Conservation (phyloP, 2,329 filamentous ascomycete species). For the Polytolypa hystricis region DNA sequence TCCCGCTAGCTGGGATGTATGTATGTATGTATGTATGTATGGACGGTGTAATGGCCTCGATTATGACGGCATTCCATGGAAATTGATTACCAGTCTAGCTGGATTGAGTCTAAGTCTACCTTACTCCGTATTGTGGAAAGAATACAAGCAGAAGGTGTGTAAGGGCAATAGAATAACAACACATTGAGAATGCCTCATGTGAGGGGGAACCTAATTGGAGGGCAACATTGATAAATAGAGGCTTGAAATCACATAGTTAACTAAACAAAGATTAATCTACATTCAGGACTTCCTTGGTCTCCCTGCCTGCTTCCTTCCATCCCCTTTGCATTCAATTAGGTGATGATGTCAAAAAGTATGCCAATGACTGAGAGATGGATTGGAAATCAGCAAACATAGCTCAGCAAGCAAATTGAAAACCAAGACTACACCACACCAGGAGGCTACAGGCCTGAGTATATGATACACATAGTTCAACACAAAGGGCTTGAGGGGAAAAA, state of each 20-base stretch:
- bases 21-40: too few relatives aligned
- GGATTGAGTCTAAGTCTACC: too few relatives aligned
- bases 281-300: not conserved
- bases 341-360: not conserved
- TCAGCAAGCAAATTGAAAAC: slow-evolving; percentile 1
- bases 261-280: not conserved
- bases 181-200: too few relatives aligned
- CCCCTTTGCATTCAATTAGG: not conserved
- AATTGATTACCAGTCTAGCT: too few relatives aligned
- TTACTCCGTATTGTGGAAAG: too few relatives aligned
- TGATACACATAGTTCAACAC: slow-evolving; percentile 1
- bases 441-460: slow-evolving; percentile 1
- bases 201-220: not conserved
- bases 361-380: too few relatives aligned
- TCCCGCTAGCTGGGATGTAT: too few relatives aligned
- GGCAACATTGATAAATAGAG: not conserved
- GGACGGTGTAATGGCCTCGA: too few relatives aligned
- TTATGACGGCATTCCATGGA: too few relatives aligned
- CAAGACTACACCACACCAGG: slow-evolving; percentile 2
- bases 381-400: not conserved
- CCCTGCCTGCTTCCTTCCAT: not conserved
- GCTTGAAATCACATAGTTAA: not conserved
- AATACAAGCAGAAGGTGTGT: too few relatives aligned
- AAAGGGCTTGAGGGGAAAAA: slow-evolving; percentile 3
- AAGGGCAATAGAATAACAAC: too few relatives aligned